Base-by-base conservation (phyloP, 306 rosid genomes). In the Ochetophila trinervis region DNA sequence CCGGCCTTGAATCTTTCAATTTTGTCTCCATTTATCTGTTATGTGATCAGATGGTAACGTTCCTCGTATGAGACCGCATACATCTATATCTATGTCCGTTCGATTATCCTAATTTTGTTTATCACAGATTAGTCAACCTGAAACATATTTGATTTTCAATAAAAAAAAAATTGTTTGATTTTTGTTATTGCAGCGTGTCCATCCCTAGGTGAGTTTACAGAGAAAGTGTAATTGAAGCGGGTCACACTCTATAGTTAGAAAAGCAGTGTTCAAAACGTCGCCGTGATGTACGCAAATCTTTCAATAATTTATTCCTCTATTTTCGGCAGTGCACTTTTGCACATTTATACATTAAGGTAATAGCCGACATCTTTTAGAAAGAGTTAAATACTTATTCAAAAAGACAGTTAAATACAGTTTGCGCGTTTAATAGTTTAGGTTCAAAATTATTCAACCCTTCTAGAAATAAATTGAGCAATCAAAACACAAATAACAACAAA, bases 271-370 rank as follows among this genome's bases (percentile, higher is more conserved):
- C 15, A 12, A 62, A 19, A 27, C 53, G 50, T 34, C 62, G 63
- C 71, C 75, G 75, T 55, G 74, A 68, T 49, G 20, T 62, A 24
- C 75, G 80, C 59, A 15, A 30, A 48, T 20, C 20, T 51, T 51
- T 51, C 13, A 54, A 21, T 34, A 50, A 54, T 7, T 18, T 51
- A 1, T 24, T 11, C 6, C 12, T 24, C 4, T 9, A 30, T 42
- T 70, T 19, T 70, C 64, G 44, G 68, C 61, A 0, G 24, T 50
- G 6, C 42, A 19, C 22, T 7, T 34, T 18, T 40, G 45, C 45
- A 40, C 45, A 40, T 40, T 36, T 40, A 40, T 40, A 40, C 12
- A 40, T 10, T 4, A 27, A 4, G 32, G 32, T 27, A 27, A 27
- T 27, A 27, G 32, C 32, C 4, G 32, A 27, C n/a, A n/a, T n/a